A percentile compares a stretch with the other conserved stretches of the same genome.
phyloP scores from a whole-genome alignment of 345 rosid genomes.

The Brassica rapa region DNA sequence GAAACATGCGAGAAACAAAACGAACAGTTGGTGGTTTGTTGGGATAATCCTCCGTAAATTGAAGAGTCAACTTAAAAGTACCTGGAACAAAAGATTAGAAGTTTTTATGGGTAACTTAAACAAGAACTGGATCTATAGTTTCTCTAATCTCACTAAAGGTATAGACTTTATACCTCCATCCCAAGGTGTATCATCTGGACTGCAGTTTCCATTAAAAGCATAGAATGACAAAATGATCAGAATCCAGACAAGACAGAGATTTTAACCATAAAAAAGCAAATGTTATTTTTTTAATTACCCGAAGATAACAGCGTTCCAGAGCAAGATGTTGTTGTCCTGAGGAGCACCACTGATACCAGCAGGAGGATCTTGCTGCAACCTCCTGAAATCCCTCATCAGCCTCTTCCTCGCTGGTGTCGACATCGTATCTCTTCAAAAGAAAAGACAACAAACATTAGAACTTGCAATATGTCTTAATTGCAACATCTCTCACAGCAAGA shows the following conservation, averaged over 20 bases:
- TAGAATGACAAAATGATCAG: neutral
- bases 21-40: conserved; percentile 13
- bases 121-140: neutral
- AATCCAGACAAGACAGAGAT: neutral
- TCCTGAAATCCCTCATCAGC: conserved; percentile 64
- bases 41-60: conserved; percentile 1
- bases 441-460: neutral
- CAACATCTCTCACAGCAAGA: neutral
- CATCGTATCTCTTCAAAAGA: conserved; percentile 29
- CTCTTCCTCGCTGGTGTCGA: conserved; percentile 64
- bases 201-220: neutral
- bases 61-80: conserved; percentile 13
- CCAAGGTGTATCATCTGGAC: conserved; percentile 69
- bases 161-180: conserved; percentile 50
- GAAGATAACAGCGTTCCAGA: conserved; percentile 66
- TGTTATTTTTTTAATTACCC: conserved; percentile 40
- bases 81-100: conserved; percentile 37
- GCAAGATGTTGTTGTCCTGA: conserved; percentile 59
- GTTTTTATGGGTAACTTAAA: neutral
- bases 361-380: conserved; percentile 65
- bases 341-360: conserved; percentile 42
- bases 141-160: neutral
- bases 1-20: conserved; percentile 16
- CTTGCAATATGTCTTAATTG: neutral
- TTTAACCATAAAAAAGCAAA: neutral